These are phyloP conservation scores for Rhododendron vialii DNA, from an alignment of 148 eudicot species.

Conservation along the genomic window DNA sequence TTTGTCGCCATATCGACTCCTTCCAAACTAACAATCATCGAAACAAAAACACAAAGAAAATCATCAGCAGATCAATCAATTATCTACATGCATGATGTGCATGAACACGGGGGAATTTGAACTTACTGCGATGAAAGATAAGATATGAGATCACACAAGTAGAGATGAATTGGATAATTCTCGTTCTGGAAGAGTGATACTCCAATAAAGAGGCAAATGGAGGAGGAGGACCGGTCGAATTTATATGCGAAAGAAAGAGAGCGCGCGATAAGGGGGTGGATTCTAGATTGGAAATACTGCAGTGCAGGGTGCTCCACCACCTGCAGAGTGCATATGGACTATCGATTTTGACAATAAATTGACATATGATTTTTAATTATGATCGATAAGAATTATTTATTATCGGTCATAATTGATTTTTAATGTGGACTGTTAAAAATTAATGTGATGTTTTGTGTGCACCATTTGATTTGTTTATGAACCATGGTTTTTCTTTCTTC, in stretches of 20 bases:
- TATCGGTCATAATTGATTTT: no score
- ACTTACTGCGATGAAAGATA: not conserved
- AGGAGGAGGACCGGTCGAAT: not conserved
- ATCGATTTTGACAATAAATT: no score
- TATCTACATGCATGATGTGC: no score
- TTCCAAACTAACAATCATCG: not conserved
- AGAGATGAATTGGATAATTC: not conserved
- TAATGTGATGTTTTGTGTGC: not conserved
- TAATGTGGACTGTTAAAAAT: no score
- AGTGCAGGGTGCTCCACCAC: no score
- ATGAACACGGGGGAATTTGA: not conserved
- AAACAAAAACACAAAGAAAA: not conserved
- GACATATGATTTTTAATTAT: no score
- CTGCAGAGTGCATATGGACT: fast-evolving
- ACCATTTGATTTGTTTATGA: not conserved
- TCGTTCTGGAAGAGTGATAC: not conserved
- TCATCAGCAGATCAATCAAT: not conserved
- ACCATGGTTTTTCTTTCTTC: not conserved
- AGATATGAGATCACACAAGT: not conserved
- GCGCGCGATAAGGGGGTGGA: conserved; percentile 4
- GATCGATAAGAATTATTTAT: no score
- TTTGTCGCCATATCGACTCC: conserved; percentile 55
- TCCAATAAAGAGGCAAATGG: no score
- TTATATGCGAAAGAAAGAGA: not conserved
- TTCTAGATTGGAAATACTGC: no score